Base-by-base conservation (phyloP, 2,329 filamentous ascomycete genomes). In the Diaporthe australafricana region DNA sequence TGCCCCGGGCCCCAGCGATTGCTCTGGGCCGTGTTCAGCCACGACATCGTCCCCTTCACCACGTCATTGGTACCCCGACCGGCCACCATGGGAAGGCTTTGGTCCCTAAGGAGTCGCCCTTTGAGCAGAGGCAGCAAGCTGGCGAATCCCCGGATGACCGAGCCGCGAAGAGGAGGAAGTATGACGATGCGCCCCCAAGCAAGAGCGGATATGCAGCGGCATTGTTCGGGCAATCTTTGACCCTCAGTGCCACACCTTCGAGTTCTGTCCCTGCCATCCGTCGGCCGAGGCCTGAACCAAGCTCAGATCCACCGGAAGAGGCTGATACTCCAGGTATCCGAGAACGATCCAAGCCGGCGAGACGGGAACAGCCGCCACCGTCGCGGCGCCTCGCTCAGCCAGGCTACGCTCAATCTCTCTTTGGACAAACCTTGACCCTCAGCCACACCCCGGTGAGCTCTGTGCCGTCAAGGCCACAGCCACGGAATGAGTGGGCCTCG, bases 61-160 rank as follows among this genome's bases (percentile, higher is more conserved):
- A 90, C 63, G 77, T 94, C 17, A 85, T 95, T 35, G 91, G 91
- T 1, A 90, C 89, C 1, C 89, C 89, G 14, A 91, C 87, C 69
- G 89, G 91, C 0, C 87, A 89, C 11, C 86, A 90, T 76, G 90
- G 90, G 0, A 91, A 91, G 76, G 87, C 91, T 3, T 75, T 84
- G 3, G 77, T 91, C 4, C 87, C 89, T 0, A 81, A 78, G 9
- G 86, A 87, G 67, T 93, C 92, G 1, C 92, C 93, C 0, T 94
- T 90, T 73, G 92, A 94, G 74, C 83, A 89, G 69, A 83, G 87
- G 47, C 84, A 86, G 72, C 22, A 75, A 77, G 45, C 71, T n/a
- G 65, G 72, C 7, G 74, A 74, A 7, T 65, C 71, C 47, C 75
- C 75, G 14, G 73, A 76, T 22, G 78, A 80, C 2, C 79, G 78